Evolutionary conservation across 2,329 filamentous ascomycete genomes (phyloP), one percentile per base, ranked within the genome.

Genomic region (Fusarium nisikadoi): DNA sequence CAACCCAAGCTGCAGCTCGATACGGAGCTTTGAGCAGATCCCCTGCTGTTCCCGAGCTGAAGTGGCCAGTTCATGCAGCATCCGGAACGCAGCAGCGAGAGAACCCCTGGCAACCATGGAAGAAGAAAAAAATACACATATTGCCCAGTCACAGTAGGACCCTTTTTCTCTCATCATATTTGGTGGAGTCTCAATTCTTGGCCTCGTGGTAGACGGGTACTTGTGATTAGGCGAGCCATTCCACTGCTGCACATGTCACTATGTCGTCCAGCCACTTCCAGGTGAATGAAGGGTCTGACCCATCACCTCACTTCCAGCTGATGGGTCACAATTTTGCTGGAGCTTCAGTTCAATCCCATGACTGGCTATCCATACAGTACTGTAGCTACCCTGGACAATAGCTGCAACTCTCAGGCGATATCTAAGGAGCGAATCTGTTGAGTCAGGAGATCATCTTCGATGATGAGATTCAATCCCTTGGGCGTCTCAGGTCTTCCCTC

Each of bases 61-160:
- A 68, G 67, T 73, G 71, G 67, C 63, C 67, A 71, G 71, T 73
- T 74, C 71, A 73, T 73, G 71, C 71, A 73, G 62, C 70, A 53
- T 53, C 62, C 25, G 58, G 58, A 64, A 64, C 47, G 54, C 58
- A 69, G 56, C 58, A 59, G 63, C 47, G 31, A 47, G 36, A 56
- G n/a, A 38, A 41, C 35, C 61, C 66, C 66, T 55, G 47, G 53
- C 52, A 56, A 56, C 38, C 45, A 38, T 33, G 19, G 46, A 54
- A 10, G 33, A 42, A 29, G 23, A 29, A 29, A 42, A 57, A 58
- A 49, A 50, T 55, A 72, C 45, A 66, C 41, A 47, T 59, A 53
- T 63, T 71, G 53, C 29, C 45, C 52, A 60, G 52, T 55, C 63
- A 25, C 55, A 38, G 20, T 20, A 68, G 68, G 60, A 49, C 53